Conservation (phyloP, 192 early-diverging fungal genomes). For the Umbelopsis sp. region DNA sequence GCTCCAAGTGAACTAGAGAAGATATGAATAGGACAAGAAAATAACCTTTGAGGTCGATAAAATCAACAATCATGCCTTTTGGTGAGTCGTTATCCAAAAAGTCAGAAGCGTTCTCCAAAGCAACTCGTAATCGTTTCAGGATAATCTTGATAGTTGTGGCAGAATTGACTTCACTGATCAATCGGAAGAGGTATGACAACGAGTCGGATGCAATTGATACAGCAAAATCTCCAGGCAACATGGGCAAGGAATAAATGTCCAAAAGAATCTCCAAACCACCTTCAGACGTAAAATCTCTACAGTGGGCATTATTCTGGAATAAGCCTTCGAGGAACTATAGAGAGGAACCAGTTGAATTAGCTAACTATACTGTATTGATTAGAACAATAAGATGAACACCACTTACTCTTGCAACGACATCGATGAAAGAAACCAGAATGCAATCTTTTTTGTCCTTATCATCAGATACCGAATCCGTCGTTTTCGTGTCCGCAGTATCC, state of each 20-base stretch:
- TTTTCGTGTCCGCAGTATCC: background rate
- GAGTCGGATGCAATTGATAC: conserved; percentile 64
- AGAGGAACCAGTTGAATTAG: background rate
- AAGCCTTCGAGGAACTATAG: conserved; percentile 81
- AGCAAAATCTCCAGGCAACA: conserved; percentile 75
- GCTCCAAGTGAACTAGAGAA: background rate
- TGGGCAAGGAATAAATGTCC: conserved; percentile 63
- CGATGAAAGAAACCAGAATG: conserved; percentile 60
- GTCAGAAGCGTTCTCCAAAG: conserved; percentile 43
- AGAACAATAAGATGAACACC: background rate
- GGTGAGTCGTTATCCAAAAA: conserved; percentile 47
- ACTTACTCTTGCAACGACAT: conserved; percentile 65
- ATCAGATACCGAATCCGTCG: conserved; percentile 4
- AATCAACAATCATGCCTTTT: conserved; percentile 48
- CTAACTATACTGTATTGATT: background rate
- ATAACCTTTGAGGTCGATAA: conserved; percentile 64
- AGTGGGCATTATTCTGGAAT: conserved; percentile 77
- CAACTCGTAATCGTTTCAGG: conserved; percentile 49
- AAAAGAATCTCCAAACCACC: conserved; percentile 67
- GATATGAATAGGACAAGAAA: background rate
- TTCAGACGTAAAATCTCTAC: conserved; percentile 70
- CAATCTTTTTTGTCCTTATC: conserved; percentile 59
- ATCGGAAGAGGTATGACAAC: conserved; percentile 67
- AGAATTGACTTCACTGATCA: conserved; percentile 69
- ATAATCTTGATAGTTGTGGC: conserved; percentile 56